These are phyloP conservation scores for Zalaria obscura DNA, from an alignment of 2,329 filamentous ascomycete genomes.

Conservation along the genomic window DNA sequence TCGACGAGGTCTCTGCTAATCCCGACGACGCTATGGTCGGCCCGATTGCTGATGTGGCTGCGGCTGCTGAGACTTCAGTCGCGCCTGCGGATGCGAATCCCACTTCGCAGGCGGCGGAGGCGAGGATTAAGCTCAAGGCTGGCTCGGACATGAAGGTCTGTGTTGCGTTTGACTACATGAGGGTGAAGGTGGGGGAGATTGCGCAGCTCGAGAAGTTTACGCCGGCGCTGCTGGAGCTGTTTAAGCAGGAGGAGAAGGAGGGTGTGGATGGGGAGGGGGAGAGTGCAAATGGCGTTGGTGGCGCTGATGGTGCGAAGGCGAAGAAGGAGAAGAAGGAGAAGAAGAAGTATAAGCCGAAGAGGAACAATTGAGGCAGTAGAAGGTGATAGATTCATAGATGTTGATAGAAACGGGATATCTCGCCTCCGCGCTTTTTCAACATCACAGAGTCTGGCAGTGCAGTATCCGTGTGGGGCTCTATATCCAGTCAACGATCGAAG, in stretches of 20 bases:
- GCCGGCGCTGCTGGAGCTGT: conserved; percentile 43
- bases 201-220: conserved; percentile 49
- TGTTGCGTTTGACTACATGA: conserved; percentile 70
- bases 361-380: conserved; percentile 1
- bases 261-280: conserved; percentile 11
- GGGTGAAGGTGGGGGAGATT: conserved; percentile 56
- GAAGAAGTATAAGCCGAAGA: conserved; percentile 1
- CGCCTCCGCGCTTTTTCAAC: no score
- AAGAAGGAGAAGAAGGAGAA: background rate
- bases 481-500: no score
- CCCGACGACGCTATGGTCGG: conserved; percentile 1
- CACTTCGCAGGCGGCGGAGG: conserved; percentile 6
- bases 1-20: conserved; percentile 12
- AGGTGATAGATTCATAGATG: no score
- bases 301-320: background rate
- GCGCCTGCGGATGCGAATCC: conserved; percentile 7
- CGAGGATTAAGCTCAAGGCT: conserved; percentile 19
- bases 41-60: conserved; percentile 7
- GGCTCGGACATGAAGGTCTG: conserved; percentile 47
- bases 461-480: no score
- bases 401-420: no score
- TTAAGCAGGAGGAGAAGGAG: conserved; percentile 31
- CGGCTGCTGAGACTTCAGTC: conserved; percentile 4
- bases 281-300: background rate
- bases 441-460: no score